Base-by-base conservation (phyloP, 1,139 yeast species). In the Ashbya aceris region DNA sequence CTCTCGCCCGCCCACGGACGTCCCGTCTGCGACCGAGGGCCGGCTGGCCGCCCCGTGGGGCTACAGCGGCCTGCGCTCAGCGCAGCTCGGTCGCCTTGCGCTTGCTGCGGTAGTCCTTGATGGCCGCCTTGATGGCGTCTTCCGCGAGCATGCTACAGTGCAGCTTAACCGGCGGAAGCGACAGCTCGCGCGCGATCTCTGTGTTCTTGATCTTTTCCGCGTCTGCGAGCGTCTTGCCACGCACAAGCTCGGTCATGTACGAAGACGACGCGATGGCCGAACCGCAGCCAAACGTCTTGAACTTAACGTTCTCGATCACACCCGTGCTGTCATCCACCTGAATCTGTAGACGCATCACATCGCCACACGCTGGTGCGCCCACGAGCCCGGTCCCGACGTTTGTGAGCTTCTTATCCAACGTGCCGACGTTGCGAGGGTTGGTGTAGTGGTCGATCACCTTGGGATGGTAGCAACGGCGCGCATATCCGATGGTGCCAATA, bases 341-440 rank as follows among this genome's bases (percentile, higher is more conserved):
- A 58, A 91, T 91, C 65, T 91, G 98, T 52, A 91, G 74, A 67
- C 95, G 82, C 96, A 91, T 91, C 41, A 91, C 98, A 69, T 91
- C 98, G 46, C 98, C 98, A 70, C 98, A 91, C 1, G 98, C 98
- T 44, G 98, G 98, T 0, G 98, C 98, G 42, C 98, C 91, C 13
- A 91, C 98, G 36, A 91, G 74, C 1, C 98, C 98, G 2, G 98
- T 91, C 36, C 98, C 98, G n/a, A 91, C 97, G 52, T 79, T 76
- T 20, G 66, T 58, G 47, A 78, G 76, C 49, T 72, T 73, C 67
- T 89, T 87, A 66, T 87, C 86, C 65, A 91, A 68, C 7, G 96
- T 76, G 13, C 98, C 98, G 36, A 91, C 98, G 61, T 91, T 91
- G 65, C 98, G 77, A 47, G 98, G 98, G 68, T 89, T 89, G 60